A percentile compares a stretch with the other conserved stretches of the same genome.
Conservation (phyloP, 768 basidiomycete species). For the Xerocomellus chrysenteron region DNA sequence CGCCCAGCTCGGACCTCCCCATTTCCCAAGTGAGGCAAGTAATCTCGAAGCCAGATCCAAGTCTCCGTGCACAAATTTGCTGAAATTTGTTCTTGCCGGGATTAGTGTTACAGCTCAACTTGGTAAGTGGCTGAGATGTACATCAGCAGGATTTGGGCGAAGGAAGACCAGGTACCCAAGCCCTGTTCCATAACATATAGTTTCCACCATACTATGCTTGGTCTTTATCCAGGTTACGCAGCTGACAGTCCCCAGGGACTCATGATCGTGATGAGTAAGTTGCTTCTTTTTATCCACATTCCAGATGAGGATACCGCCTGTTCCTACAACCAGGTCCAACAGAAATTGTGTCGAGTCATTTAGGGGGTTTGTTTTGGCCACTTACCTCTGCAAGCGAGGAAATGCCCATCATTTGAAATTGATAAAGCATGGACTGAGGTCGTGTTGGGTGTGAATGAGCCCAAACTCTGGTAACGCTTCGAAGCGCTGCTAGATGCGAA, state of each 20-base stretch:
- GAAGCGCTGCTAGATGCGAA: too few relatives aligned
- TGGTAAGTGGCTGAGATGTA: too few relatives aligned
- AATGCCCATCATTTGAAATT: not conserved
- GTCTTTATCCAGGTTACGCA: conserved; percentile 5
- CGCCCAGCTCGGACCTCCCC: not conserved
- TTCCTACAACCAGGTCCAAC: too few relatives aligned
- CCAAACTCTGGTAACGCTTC: not conserved
- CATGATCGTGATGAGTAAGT: not conserved
- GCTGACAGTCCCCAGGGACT: not conserved
- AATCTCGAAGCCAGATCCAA: not conserved
- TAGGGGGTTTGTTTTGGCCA: too few relatives aligned
- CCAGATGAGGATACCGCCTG: conserved; percentile 3
- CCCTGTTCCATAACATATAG: conserved; percentile 6
- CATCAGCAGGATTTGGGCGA: not conserved
- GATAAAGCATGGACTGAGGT: not conserved
- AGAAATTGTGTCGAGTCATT: too few relatives aligned
- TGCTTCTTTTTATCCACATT: not conserved
- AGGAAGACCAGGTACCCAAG: conserved; percentile 7
- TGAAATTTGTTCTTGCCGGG: too few relatives aligned
- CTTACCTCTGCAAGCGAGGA: conserved; percentile 1
- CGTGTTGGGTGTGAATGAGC: not conserved
- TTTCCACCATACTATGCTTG: not conserved
- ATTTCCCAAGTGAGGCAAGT: not conserved
- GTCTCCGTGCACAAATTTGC: not conserved
- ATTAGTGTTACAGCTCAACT: too few relatives aligned